Evolutionary conservation across 345 rosid genomes (phyloP), one percentile per base, ranked within the genome.

Genomic region (Passiflora organensis): DNA sequence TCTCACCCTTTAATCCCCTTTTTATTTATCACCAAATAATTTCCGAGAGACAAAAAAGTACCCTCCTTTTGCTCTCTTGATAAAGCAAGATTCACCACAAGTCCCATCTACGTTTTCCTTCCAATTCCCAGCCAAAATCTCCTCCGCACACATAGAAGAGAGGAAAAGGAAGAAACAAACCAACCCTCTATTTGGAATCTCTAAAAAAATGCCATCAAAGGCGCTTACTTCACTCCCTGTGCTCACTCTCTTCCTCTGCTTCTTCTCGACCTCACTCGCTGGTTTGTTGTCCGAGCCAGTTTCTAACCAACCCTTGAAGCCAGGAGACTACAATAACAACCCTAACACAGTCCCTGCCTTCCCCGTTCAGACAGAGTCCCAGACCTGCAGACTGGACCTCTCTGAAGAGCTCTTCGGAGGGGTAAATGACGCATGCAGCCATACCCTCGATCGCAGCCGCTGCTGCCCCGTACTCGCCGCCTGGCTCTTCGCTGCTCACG

Each of bases 371-470:
- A 78, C 87, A 0, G 74, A 84, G 46, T 73, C 86, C 58, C 90
- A 82, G 51, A 72, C 66, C 54, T 93, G 96, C 75, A 76, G 83
- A 14, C 81, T 93, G 14, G 97, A 93, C 86, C 86, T 93, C 64
- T 89, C 99, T 0, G 91, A 74, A 23, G 99, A 93, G 77, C 91
- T 93, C 32, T 93, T 93, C 59, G 99, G 99, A 19, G 99, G 99
- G 1, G 99, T 93, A 32, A 76, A 74, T 58, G 84, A 77, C 10
- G 99, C 99, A 0, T 93, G 99, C 62, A 84, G 95, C 41, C 65
- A 83, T 51, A 77, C 80, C 77, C 85, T 93, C 2, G 99, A 93
- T 82, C 73, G 97, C 25, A 75, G 96, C 63, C 83, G 99, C 5
- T 93, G 97, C 70, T 89, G 99, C 55, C 99, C 97, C 0, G 99